Evolutionary conservation across 192 early-diverging fungal species (phyloP).

Genomic region (Entomortierella lignicola): DNA sequence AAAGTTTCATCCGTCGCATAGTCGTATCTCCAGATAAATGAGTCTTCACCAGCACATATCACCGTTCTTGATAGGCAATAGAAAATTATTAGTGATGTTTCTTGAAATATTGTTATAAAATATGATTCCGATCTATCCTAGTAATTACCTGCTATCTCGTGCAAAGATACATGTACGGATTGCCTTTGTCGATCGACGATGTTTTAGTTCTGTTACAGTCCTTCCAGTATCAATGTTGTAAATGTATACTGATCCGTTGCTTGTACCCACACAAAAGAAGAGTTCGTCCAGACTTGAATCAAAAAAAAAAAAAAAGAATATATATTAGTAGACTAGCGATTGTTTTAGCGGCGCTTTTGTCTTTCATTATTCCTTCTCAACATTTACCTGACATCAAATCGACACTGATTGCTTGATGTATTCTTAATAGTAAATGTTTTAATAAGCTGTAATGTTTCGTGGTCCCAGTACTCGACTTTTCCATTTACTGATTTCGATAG

Average conservation of each 20-base stretch:
- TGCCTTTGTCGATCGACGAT: constrained; percentile 82
- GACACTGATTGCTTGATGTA: constrained; percentile 52
- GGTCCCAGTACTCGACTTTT: constrained; percentile 81
- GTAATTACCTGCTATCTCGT: constrained; percentile 72
- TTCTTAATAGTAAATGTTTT: constrained; percentile 58
- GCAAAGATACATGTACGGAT: constrained; percentile 86
- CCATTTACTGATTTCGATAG: constrained; percentile 81
- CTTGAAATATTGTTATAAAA: not conserved
- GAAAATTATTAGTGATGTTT: not conserved
- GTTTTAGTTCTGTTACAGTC: constrained; percentile 69
- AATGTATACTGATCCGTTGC: constrained; percentile 75
- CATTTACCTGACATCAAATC: constrained; percentile 57
- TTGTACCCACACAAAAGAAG: constrained; percentile 81
- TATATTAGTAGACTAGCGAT: no score
- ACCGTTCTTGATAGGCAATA: constrained; percentile 60
- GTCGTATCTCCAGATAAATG: constrained; percentile 87
- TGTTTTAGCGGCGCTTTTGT: no score
- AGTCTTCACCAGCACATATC: constrained; percentile 79
- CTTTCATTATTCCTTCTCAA: no score
- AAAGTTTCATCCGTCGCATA: constrained; percentile 81
- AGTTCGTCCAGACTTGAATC: constrained; percentile 73
- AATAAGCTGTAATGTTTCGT: constrained; percentile 58
- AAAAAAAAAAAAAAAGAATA: constrained; percentile 14
- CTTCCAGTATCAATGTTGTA: constrained; percentile 79
- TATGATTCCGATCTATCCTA: not conserved